Evolutionary conservation across 2,329 filamentous ascomycete genomes (phyloP).

Genomic region (Didymosphaeria variabile): DNA sequence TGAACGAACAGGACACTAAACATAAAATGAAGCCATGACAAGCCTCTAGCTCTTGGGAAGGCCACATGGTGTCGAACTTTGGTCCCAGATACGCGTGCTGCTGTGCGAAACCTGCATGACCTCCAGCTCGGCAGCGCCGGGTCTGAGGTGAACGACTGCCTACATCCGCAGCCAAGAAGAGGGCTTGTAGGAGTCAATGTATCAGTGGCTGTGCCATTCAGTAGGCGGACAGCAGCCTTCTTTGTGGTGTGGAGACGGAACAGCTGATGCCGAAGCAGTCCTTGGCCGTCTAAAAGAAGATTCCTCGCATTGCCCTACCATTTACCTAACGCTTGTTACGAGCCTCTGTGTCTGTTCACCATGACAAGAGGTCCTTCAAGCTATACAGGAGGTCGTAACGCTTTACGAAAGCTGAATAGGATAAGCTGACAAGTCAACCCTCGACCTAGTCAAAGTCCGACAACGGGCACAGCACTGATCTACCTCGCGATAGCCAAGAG

Average conservation of each 20-base stretch:
- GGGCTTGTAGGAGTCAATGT: background rate
- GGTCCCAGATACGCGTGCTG: background rate
- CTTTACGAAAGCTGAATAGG: background rate
- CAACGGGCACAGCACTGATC: background rate
- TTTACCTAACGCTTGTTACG: background rate
- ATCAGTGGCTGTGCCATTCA: background rate
- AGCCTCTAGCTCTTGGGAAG: background rate
- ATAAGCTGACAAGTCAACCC: background rate
- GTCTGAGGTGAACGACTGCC: background rate
- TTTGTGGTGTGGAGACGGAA: background rate
- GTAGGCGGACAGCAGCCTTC: background rate
- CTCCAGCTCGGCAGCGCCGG: background rate
- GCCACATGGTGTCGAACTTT: background rate
- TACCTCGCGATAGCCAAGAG: background rate
- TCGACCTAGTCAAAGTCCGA: background rate
- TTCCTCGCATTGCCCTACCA: background rate
- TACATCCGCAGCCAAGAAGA: constrained; percentile 4
- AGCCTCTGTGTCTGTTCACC: background rate
- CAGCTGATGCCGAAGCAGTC: background rate
- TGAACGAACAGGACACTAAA: background rate
- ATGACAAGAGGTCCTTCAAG: background rate
- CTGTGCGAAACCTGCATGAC: background rate
- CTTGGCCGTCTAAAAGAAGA: background rate
- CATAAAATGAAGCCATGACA: background rate
- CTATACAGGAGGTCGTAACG: background rate